Evolutionary conservation across 2,329 filamentous ascomycete species (phyloP).

Genomic region (Scorias spongiosa): DNA sequence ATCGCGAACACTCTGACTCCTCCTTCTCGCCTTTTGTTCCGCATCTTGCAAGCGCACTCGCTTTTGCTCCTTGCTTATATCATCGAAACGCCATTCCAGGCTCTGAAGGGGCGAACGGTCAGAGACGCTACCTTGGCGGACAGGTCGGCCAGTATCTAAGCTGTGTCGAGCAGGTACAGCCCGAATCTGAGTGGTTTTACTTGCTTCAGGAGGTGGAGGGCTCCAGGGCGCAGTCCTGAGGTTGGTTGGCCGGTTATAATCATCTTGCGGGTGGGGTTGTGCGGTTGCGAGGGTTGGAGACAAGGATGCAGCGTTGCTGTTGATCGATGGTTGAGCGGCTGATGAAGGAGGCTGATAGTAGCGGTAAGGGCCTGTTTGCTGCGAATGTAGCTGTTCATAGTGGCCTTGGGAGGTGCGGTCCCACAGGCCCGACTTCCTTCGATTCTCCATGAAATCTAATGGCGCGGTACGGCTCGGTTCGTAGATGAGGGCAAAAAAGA

Average conservation of each 20-base stretch:
- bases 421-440: constrained; percentile 18
- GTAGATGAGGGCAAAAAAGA: no score
- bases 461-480: not conserved
- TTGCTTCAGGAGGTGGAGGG: constrained; percentile 4
- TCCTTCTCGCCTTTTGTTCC: constrained; percentile 38
- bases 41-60: constrained; percentile 70
- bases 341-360: constrained; percentile 16
- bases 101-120: constrained; percentile 85
- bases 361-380: constrained; percentile 11
- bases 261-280: constrained; percentile 8
- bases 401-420: constrained; percentile 10
- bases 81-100: constrained; percentile 77
- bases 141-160: constrained; percentile 9
- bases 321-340: constrained; percentile 5
- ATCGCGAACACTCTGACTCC: constrained; percentile 9
- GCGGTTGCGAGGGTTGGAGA: not conserved
- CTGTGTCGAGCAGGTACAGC: constrained; percentile 4
- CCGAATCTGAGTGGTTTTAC: not conserved
- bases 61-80: constrained; percentile 93
- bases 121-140: constrained; percentile 45
- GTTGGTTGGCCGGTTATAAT: constrained; percentile 15
- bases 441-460: constrained; percentile 8
- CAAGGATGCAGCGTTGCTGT: not conserved
- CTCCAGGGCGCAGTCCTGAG: constrained; percentile 14
- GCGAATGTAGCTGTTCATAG: constrained; percentile 8